Evolutionary conservation across 2,329 filamentous ascomycete genomes (phyloP).

Genomic region (Verticillium klebahnii): DNA sequence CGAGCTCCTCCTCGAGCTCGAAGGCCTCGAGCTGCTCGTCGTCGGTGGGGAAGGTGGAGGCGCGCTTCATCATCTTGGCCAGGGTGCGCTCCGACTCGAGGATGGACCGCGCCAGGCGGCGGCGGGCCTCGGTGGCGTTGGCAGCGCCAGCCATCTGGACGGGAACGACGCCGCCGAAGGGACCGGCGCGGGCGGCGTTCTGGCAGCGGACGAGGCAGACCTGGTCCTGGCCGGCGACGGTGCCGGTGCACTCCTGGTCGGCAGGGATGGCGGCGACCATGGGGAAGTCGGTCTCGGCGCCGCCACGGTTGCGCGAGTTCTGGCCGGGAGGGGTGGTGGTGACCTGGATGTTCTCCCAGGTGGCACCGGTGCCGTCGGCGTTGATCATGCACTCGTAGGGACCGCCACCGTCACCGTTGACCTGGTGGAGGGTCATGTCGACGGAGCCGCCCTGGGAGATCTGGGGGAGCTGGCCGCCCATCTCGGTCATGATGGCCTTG

Average conservation of each 20-base stretch:
- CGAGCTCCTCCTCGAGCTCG: conserved; percentile 1
- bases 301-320: conserved; percentile 41
- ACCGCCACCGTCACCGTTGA: conserved; percentile 63
- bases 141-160: conserved; percentile 39
- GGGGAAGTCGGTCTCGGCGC: conserved; percentile 38
- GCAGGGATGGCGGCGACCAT: conserved; percentile 54
- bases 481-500: conserved; percentile 51
- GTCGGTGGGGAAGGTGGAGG: conserved; percentile 1
- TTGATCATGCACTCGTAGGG: conserved; percentile 64
- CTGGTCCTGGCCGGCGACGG: conserved; percentile 52
- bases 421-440: conserved; percentile 61
- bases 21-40: conserved; percentile 8
- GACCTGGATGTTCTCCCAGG: conserved; percentile 50
- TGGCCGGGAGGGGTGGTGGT: conserved; percentile 47
- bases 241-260: conserved; percentile 53
- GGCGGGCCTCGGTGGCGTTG: conserved; percentile 15
- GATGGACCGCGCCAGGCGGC: conserved; percentile 18
- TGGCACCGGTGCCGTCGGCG: conserved; percentile 48
- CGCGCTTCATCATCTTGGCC: conserved; percentile 16
- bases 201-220: conserved; percentile 60
- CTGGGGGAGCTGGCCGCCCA: conserved; percentile 53
- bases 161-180: conserved; percentile 58
- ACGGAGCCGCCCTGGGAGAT: conserved; percentile 51
- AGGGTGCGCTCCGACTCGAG: conserved; percentile 17
- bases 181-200: conserved; percentile 55